A percentile compares a stretch with the other conserved stretches of the same genome.
phyloP scores from a whole-genome alignment of 2,329 filamentous ascomycete species.

The Acarospora socialis region DNA sequence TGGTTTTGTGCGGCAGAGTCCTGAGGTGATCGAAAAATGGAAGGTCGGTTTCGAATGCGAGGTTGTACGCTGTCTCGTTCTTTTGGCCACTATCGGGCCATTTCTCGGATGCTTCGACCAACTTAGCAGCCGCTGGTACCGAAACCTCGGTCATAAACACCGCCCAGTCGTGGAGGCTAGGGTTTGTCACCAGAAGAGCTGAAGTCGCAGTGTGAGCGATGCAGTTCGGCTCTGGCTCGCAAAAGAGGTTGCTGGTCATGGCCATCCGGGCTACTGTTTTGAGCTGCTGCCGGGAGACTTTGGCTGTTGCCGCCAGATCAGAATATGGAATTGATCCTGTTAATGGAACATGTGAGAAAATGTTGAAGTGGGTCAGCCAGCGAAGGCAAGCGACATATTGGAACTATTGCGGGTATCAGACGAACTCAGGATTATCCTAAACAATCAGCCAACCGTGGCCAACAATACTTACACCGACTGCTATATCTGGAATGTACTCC shows the following conservation, averaged over 20 bases:
- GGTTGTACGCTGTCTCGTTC: constrained; percentile 17
- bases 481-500: constrained; percentile 3
- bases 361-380: constrained; percentile 20
- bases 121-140: constrained; percentile 11
- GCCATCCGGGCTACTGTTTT: constrained; percentile 36
- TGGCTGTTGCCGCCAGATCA: constrained; percentile 16
- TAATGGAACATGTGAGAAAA: constrained; percentile 19
- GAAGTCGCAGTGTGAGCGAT: constrained; percentile 44
- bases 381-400: constrained; percentile 17
- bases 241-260: constrained; percentile 44
- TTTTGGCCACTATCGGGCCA: constrained; percentile 14
- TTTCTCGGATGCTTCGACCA: constrained; percentile 17
- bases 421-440: too few relatives aligned
- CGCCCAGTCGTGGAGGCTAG: constrained; percentile 38
- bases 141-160: constrained; percentile 31
- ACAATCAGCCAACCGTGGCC: too few relatives aligned
- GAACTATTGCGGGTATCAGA: too few relatives aligned
- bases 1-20: constrained; percentile 23
- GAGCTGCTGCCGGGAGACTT: constrained; percentile 16
- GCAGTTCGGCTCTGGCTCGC: constrained; percentile 34
- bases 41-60: constrained; percentile 18
- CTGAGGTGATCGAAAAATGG: constrained; percentile 23
- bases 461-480: constrained; percentile 1
- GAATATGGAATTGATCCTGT: constrained; percentile 16
- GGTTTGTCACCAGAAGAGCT: constrained; percentile 35